Evolutionary conservation across 805 yeast species (phyloP), one percentile per base, ranked within the genome.

Genomic region (Pichia paraexigua): DNA sequence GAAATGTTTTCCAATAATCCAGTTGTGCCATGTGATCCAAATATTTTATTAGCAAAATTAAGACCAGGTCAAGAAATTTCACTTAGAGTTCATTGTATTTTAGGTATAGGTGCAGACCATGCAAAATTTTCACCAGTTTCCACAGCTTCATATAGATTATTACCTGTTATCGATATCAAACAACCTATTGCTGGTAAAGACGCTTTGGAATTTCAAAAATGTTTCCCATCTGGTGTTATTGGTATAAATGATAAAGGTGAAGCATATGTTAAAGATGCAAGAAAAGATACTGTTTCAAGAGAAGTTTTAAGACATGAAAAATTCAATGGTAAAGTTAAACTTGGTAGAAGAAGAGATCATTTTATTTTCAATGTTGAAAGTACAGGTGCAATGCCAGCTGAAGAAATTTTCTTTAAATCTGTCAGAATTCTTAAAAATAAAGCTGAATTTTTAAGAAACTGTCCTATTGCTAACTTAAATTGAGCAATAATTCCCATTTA

Each of bases 61-160:
- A 81, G 99, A 62, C 98, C 98, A 8, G 97, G 97, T 46, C 99
- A 94, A 72, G 98, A 94, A 70, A 91, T 94, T 56, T 79, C 92
- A 27, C 75, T 94, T 58, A 77, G 90, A 63, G 95, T 86, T 52
- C 96, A 90, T 71, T 94, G 97, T 66, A 75, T 91, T 30, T 75
- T 92, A 56, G 99, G 99, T 53, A 71, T 87, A 58, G 99, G 63
- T 48, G 71, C 89, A 42, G 99, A 94, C 68, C 99, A 94, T 69
- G 97, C 99, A 53, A 94, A 94, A 70, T 94, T 88, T 67, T 89
- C 97, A 9, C 99, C 99, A 6, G 99, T 94, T 12, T 80, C 96
- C 18, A 94, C 99, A 15, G 97, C 99, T 3, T 87, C 97, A 15
- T 94, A 94, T 71, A 79, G 99, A 70, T 75, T 94, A 63, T 70